A percentile compares a stretch with the other conserved stretches of the same genome.
Conservation (phyloP, 345 rosid genomes). For the Gossypium ekmanianum region DNA sequence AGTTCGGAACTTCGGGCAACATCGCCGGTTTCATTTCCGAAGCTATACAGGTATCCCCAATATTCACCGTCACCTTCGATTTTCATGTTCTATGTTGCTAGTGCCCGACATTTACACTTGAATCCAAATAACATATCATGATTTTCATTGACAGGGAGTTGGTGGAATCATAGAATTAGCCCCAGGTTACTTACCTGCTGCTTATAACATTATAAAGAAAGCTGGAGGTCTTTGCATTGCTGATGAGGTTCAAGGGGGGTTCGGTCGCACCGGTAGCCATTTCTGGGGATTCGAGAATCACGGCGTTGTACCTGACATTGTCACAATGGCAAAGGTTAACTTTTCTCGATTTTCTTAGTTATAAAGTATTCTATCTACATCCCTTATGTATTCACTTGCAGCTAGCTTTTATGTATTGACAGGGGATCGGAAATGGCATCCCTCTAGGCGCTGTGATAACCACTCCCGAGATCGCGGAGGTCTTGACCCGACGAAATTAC, state of each 20-base stretch:
- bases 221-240: slow-evolving; percentile 94
- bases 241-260: slow-evolving; percentile 91
- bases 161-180: slow-evolving; percentile 94
- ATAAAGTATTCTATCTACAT: not conserved
- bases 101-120: not conserved
- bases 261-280: slow-evolving; percentile 73
- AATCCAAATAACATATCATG: not conserved
- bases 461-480: slow-evolving; percentile 90
- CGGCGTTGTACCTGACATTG: slow-evolving; percentile 93
- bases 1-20: slow-evolving; percentile 78
- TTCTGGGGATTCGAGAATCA: slow-evolving; percentile 93
- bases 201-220: slow-evolving; percentile 52
- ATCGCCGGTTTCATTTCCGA: slow-evolving; percentile 87
- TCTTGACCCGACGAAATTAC: slow-evolving; percentile 69
- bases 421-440: slow-evolving; percentile 97
- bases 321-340: slow-evolving; percentile 95
- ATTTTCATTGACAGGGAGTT: slow-evolving; percentile 57
- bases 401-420: not conserved
- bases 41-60: slow-evolving; percentile 70
- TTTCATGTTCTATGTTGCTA: not conserved
- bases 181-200: slow-evolving; percentile 80
- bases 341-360: slow-evolving; percentile 12
- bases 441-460: slow-evolving; percentile 97
- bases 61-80: not conserved
- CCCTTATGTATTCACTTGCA: not conserved